Evolutionary conservation across 345 rosid genomes (phyloP).

Genomic region (Odontarrhena argentea): DNA sequence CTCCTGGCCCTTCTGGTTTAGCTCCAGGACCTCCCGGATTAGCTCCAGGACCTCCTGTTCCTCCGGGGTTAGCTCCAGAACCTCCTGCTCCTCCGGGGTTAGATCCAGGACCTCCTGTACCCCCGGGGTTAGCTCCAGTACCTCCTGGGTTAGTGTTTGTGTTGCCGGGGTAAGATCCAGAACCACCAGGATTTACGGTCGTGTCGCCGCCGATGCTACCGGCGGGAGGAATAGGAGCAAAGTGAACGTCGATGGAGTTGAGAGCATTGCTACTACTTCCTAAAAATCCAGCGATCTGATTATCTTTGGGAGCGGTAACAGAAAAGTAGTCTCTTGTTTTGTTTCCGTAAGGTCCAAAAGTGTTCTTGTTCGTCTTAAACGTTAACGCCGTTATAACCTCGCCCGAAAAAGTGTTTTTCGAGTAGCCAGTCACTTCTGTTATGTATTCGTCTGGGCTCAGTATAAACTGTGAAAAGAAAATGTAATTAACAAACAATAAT

Average conservation of each 20-base stretch:
- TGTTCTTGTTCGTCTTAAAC: slow-evolving; percentile 35
- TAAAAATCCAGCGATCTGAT: slow-evolving; percentile 28
- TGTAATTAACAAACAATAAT: background rate
- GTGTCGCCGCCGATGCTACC: background rate
- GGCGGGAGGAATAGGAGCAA: slow-evolving; percentile 16
- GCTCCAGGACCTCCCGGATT: background rate
- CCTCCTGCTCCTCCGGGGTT: background rate
- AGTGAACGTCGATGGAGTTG: slow-evolving; percentile 35
- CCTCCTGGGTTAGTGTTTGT: background rate
- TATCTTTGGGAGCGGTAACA: background rate
- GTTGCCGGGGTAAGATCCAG: background rate
- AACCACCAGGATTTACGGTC: background rate
- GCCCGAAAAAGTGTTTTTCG: background rate
- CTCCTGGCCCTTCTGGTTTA: background rate
- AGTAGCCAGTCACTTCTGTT: slow-evolving; percentile 26
- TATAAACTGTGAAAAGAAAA: slow-evolving; percentile 11
- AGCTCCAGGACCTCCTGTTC: background rate
- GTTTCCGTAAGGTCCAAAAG: slow-evolving; percentile 33
- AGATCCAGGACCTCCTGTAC: background rate
- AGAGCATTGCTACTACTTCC: slow-evolving; percentile 31
- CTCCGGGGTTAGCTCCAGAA: background rate
- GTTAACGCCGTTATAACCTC: slow-evolving; percentile 15
- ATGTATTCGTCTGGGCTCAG: slow-evolving; percentile 30
- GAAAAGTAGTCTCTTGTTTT: slow-evolving; percentile 21
- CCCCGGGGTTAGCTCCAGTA: background rate